Evolutionary conservation across 768 basidiomycete genomes (phyloP).

Genomic region (Boletales sp.): DNA sequence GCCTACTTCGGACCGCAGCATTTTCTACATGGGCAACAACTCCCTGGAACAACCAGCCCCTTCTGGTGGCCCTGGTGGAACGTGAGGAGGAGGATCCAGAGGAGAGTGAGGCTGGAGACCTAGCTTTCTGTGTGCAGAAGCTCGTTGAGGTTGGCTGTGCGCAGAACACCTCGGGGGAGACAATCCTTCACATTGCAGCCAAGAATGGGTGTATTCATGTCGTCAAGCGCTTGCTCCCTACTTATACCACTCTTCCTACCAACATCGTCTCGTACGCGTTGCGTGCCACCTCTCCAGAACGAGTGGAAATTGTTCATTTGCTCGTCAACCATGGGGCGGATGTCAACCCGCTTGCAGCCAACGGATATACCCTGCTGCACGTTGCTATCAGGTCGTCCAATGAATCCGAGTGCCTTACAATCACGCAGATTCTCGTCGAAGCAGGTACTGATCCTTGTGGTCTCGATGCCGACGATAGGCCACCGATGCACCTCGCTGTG

Average conservation of each 20-base stretch:
- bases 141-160: conserved; percentile 1
- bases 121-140: neutral
- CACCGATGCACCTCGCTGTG: neutral
- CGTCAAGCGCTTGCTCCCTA: neutral
- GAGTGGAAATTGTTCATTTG: conserved; percentile 3
- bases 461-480: neutral
- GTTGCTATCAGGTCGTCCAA: neutral
- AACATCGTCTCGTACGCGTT: neutral
- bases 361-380: conserved; percentile 2
- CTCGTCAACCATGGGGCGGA: neutral
- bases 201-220: conserved; percentile 2
- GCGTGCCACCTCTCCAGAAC: neutral
- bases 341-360: neutral
- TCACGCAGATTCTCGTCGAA: neutral
- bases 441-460: neutral
- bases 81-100: neutral
- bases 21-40: neutral
- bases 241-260: neutral
- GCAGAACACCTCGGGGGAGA: neutral
- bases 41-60: neutral
- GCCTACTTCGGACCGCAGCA: neutral
- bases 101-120: too few species aligned
- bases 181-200: conserved; percentile 3
- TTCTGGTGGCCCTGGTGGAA: conserved; percentile 3
- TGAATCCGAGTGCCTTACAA: neutral